Evolutionary conservation across 768 basidiomycete species (phyloP), one percentile per base, ranked within the genome.

Genomic region (Daedaleopsis sinensis): DNA sequence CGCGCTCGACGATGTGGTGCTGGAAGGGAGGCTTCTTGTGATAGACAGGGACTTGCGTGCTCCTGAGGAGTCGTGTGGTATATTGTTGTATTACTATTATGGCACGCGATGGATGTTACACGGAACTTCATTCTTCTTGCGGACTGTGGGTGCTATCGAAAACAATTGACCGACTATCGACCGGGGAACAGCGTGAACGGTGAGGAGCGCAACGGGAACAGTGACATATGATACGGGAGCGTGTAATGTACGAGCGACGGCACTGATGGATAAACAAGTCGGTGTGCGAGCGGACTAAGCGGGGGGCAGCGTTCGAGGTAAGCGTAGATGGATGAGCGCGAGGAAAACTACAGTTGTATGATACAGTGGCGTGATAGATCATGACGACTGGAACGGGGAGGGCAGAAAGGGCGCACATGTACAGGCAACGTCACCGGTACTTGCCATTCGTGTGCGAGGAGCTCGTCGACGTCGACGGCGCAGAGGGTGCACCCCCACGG

Each of bases 381-480:
- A 12, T n/a, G 15, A 15, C 18, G 27, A 19, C 19, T 32, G 49
- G 56, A 15, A 36, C 43, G 19, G 32, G 15, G 24, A 43, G 10
- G 24, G 23, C n/a, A 46, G 48, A 35, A 19, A 18, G 19, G 21
- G 36, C 8, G 11, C 16, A 8, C 51, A n/a, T 39, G 27, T 1
- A 38, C 50, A 9, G 47, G 53, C 11, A 2, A 46, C 51, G 63
- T 68, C 65, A 68, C 61, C 67, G 67, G 52, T 67, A 67, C 54
- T 68, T 70, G 48, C 67, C 67, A 43, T 70, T 70, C 27, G 67
- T 65, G 43, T 67, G 67, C 21, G 69, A 66, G 10, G 69, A 63
- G 16, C 52, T 65, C 35, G 69, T 61, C 9, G 67, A 66, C 36
- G 68, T 55, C 1, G 68, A 67, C 1, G 66, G 65, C 0, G 65